Evolutionary conservation across 257 asterid species (phyloP).

Genomic region (Przewalskia tangutica): DNA sequence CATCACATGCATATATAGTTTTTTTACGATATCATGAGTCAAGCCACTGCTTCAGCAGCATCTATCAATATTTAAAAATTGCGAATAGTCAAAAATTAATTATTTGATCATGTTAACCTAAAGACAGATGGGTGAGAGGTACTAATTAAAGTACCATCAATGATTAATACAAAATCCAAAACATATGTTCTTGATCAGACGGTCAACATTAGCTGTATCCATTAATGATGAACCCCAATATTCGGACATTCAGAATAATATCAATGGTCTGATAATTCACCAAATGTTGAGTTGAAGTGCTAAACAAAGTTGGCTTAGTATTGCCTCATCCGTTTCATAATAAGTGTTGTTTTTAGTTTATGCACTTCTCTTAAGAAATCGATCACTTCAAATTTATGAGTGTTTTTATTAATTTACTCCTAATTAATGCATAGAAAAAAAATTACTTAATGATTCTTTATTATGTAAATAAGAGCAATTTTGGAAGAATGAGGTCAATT

Average conservation of each 20-base stretch:
- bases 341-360: too few species aligned
- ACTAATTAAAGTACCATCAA: not conserved
- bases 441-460: too few species aligned
- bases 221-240: conserved; percentile 14
- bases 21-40: not conserved
- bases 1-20: not conserved
- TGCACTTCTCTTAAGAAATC: too few species aligned
- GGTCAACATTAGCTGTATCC: conserved; percentile 20
- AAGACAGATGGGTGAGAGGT: not conserved
- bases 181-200: conserved; percentile 7
- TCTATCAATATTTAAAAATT: not conserved
- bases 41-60: not conserved
- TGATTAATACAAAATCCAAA: not conserved
- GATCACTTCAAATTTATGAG: too few species aligned
- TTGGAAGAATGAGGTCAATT: too few species aligned
- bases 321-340: not conserved
- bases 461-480: too few species aligned
- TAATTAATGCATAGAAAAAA: too few species aligned
- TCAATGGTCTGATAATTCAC: conserved; percentile 5
- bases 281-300: not conserved
- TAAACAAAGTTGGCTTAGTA: not conserved
- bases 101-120: not conserved
- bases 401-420: too few species aligned
- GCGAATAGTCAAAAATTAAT: not conserved
- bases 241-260: conserved; percentile 16